Conservation (phyloP, 441 rosid genomes). For the Syzygium malaccense region DNA sequence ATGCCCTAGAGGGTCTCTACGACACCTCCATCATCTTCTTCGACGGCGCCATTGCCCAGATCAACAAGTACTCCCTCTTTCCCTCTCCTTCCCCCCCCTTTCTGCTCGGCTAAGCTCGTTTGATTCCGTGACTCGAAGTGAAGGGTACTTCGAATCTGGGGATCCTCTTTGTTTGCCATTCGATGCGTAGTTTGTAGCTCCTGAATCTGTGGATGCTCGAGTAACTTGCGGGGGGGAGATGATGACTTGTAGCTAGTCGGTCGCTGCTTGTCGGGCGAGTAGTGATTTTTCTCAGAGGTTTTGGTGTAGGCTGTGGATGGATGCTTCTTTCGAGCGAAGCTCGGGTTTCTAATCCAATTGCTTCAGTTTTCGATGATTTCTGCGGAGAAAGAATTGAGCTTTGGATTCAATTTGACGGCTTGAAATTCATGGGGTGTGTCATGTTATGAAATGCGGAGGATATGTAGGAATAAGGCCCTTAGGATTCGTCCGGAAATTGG, state of each 20-base stretch:
- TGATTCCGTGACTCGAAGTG: background rate
- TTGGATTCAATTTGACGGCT: background rate
- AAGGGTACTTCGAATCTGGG: background rate
- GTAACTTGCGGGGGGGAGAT: background rate
- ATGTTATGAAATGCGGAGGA: background rate
- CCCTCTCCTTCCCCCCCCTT: background rate
- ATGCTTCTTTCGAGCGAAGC: background rate
- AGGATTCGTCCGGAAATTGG: background rate
- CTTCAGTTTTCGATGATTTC: background rate
- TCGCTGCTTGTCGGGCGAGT: background rate
- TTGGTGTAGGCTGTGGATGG: background rate
- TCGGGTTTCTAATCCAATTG: background rate
- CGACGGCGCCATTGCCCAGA: conserved; percentile 99
- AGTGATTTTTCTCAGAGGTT: background rate
- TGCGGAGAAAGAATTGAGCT: background rate
- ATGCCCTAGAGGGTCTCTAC: conserved; percentile 97
- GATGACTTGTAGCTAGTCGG: background rate
- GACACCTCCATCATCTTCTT: conserved; percentile 97
- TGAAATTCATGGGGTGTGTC: background rate
- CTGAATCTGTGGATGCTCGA: background rate
- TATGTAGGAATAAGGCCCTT: background rate
- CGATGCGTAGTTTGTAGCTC: background rate
- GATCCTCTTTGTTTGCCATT: background rate
- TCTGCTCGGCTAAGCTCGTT: background rate
- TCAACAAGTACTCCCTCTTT: conserved; percentile 64